These are phyloP conservation scores for Malassezia slooffiae DNA, from an alignment of 1,284 basidiomycete genomes.

Conservation along the genomic window DNA sequence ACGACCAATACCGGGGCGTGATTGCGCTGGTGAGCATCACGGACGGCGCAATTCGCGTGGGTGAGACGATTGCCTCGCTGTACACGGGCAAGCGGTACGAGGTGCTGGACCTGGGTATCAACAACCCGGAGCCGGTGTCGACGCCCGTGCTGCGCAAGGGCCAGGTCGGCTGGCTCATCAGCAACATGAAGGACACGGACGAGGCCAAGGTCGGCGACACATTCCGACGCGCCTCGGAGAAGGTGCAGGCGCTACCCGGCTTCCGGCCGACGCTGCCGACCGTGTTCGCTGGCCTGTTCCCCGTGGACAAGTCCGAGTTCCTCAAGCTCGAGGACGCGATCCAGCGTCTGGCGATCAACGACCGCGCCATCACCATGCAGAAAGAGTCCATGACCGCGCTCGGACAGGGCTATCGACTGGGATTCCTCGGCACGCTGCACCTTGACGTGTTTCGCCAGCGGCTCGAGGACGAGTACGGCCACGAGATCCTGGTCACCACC, in stretches of 20 bases:
- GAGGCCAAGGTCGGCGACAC: slow-evolving; percentile 95
- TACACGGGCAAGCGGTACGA: slow-evolving; percentile 85
- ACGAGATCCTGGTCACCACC: slow-evolving; percentile 39
- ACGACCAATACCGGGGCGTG: slow-evolving; percentile 91
- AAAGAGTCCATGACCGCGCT: slow-evolving; percentile 85
- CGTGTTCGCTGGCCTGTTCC: slow-evolving; percentile 94
- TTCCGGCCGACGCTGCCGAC: slow-evolving; percentile 89
- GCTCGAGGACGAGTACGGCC: slow-evolving; percentile 79
- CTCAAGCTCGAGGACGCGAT: slow-evolving; percentile 91
- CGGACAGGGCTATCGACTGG: slow-evolving; percentile 86
- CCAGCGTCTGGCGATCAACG: slow-evolving; percentile 70
- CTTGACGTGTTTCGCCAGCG: slow-evolving; percentile 95
- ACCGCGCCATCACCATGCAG: slow-evolving; percentile 80
- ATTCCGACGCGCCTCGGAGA: slow-evolving; percentile 63
- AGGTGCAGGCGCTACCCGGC: slow-evolving; percentile 74
- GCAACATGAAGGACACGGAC: slow-evolving; percentile 96
- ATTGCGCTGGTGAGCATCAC: slow-evolving; percentile 75
- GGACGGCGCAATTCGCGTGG: slow-evolving; percentile 53
- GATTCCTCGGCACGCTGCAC: slow-evolving; percentile 89
- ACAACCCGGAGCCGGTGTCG: slow-evolving; percentile 57
- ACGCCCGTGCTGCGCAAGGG: slow-evolving; percentile 59
- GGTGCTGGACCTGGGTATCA: slow-evolving; percentile 77
- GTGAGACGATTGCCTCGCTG: slow-evolving; percentile 61
- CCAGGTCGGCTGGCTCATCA: slow-evolving; percentile 65
- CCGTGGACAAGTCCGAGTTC: slow-evolving; percentile 81